Conservation (phyloP, 306 rosid genomes). For the Glycyrrhiza uralensis region DNA sequence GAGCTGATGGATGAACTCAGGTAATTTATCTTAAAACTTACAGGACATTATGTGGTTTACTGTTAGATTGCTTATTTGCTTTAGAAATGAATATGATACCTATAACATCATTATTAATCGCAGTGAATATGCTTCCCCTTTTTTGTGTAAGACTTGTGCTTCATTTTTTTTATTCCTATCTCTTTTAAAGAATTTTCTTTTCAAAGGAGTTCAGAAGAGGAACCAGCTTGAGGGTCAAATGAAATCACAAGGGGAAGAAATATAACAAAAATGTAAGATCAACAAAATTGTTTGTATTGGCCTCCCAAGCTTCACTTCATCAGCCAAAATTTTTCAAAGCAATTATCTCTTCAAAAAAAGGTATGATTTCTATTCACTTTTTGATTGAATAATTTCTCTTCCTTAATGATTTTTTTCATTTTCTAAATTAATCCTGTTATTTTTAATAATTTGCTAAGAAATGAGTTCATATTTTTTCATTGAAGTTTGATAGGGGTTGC, state of each 20-base stretch:
- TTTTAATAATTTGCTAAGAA: too few relatives aligned
- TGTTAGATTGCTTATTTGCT: not conserved
- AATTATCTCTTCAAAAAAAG: too few relatives aligned
- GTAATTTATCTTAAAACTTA: slow-evolving; percentile 44
- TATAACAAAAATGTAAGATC: slow-evolving; percentile 47
- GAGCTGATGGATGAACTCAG: slow-evolving; percentile 60
- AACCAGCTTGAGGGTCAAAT: slow-evolving; percentile 39
- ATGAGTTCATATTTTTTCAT: too few relatives aligned
- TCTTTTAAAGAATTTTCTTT: slow-evolving; percentile 3
- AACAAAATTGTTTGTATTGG: too few relatives aligned
- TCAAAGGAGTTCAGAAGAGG: slow-evolving; percentile 63
- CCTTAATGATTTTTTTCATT: too few relatives aligned
- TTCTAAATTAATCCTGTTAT: too few relatives aligned
- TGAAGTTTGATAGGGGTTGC: too few relatives aligned
- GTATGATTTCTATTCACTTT: too few relatives aligned
- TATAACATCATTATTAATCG: not conserved
- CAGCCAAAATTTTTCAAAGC: too few relatives aligned
- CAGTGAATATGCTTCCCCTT: not conserved
- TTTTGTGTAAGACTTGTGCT: not conserved
- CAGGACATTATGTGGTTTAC: not conserved
- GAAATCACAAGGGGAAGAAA: slow-evolving; percentile 41
- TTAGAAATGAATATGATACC: slow-evolving; percentile 7
- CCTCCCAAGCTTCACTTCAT: too few relatives aligned
- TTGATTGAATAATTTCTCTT: too few relatives aligned
- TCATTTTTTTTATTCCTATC: slow-evolving; percentile 8